Base-by-base conservation (phyloP, 768 basidiomycete genomes). In the Phallus indusiatus region DNA sequence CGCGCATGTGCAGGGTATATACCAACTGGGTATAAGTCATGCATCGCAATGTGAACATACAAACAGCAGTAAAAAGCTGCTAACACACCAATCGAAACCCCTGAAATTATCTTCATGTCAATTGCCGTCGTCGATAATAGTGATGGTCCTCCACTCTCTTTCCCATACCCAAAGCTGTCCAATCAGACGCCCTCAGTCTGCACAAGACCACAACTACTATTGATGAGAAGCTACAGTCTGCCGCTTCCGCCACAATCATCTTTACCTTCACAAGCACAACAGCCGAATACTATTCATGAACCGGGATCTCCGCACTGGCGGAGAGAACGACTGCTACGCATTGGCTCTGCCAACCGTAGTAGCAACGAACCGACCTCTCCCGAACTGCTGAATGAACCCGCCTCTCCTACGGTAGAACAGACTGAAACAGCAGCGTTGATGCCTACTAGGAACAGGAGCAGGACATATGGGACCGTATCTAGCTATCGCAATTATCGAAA, bases 301-400 rank as follows among this genome's bases (percentile, higher is more conserved):
- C 83, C 86, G 0, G 79, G 83, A 2, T 72, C 78, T 17, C 83
- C 81, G 2, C 74, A 77, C 22, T 83, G 80, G 81, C 77, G 85
- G 55, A 76, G 85, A 22, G 73, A 82, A 61, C 77, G 85, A 42
- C 72, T 87, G 14, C 74, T 84, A 5, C 75, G 74, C 36, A 81
- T 87, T 35, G 82, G 83, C 28, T 28, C 28, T 28, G 28, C 7
- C 28, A 28, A 14, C 67, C 34, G 21, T 50, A 17, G 17, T 34
- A 22, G 17, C 28, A 22, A 16, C 7, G 49, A n/a, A 35, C 36
- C 51, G 54, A 64, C 35, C 22, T 47, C 28, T 33, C 60, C 28
- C 7, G 28, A 35, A 8, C 62, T 17, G 63, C 57, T 14, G 34
- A 59, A 4, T 36, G 59, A 51, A 20, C 61, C 33, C 60, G 58